Conservation (phyloP, 2,329 filamentous ascomycete species). For the Capronia coronata region DNA sequence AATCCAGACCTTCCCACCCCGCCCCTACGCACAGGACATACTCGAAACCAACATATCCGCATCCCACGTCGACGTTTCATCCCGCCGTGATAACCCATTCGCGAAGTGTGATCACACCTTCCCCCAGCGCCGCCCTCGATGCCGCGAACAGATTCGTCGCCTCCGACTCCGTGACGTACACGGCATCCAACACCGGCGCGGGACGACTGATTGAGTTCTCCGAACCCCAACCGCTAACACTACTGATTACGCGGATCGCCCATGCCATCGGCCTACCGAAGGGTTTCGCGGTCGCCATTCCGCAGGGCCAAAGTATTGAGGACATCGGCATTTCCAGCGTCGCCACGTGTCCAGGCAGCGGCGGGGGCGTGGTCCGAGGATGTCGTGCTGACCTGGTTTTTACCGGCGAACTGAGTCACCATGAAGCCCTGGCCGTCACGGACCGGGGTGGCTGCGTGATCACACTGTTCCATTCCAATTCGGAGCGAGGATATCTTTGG, state of each 20-base stretch:
- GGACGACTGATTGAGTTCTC: conserved; percentile 55
- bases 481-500: conserved; percentile 74
- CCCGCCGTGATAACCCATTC: conserved; percentile 42
- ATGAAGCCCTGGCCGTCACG: conserved; percentile 79
- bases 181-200: conserved; percentile 49
- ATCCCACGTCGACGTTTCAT: conserved; percentile 31
- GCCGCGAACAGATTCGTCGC: conserved; percentile 26
- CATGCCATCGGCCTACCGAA: conserved; percentile 60
- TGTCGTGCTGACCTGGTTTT: conserved; percentile 67
- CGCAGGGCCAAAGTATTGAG: conserved; percentile 50
- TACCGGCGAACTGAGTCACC: conserved; percentile 89
- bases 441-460: conserved; percentile 79
- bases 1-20: conserved; percentile 12
- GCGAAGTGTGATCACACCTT: conserved; percentile 50
- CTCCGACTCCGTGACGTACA: conserved; percentile 34
- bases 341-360: conserved; percentile 85
- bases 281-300: conserved; percentile 58
- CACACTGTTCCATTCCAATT: conserved; percentile 86
- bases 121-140: conserved; percentile 34
- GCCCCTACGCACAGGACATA: conserved; percentile 30
- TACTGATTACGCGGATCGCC: conserved; percentile 57
- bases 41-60: conserved; percentile 38
- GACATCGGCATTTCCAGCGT: conserved; percentile 59
- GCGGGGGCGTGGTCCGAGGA: conserved; percentile 56
- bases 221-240: conserved; percentile 46